phyloP scores from a whole-genome alignment of 2,329 filamentous ascomycete species.

The Pseudogymnoascus sp. region DNA sequence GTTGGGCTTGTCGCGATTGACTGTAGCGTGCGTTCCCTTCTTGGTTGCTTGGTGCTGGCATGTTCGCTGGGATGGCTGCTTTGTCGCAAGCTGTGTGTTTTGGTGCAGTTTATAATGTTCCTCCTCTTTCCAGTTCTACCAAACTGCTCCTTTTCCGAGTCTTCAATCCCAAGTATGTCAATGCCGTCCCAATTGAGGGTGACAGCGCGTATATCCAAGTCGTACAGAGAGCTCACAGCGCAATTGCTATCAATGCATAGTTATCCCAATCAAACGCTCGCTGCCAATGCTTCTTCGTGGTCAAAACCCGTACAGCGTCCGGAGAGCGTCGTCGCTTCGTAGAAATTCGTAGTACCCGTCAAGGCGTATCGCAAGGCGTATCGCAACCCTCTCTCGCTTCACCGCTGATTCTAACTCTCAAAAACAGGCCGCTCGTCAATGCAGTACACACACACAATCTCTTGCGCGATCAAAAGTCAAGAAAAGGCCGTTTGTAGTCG shows the following conservation, averaged over 20 bases:
- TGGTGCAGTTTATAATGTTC: not conserved
- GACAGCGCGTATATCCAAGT: not conserved
- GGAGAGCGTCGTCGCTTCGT: not conserved
- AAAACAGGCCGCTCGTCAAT: not conserved
- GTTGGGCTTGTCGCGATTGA: not conserved
- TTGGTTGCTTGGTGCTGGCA: not conserved
- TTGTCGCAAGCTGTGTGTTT: not conserved
- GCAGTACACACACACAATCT: not conserved
- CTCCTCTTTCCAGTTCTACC: not conserved
- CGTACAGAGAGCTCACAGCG: not conserved
- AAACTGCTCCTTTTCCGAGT: not conserved
- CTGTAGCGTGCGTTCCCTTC: not conserved
- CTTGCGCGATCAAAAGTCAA: not conserved
- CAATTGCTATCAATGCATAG: not conserved
- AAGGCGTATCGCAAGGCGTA: not conserved
- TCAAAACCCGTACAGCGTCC: not conserved
- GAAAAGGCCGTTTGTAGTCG: not conserved
- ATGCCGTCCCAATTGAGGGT: not conserved
- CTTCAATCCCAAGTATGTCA: not conserved
- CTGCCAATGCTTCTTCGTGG: not conserved
- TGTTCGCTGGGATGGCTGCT: not conserved
- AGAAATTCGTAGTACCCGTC: not conserved
- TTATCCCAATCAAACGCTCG: not conserved
- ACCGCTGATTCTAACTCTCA: not conserved
- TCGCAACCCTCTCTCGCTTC: not conserved